Conservation (phyloP, 2,329 filamentous ascomycete genomes). For the Alternaria brassicae region DNA sequence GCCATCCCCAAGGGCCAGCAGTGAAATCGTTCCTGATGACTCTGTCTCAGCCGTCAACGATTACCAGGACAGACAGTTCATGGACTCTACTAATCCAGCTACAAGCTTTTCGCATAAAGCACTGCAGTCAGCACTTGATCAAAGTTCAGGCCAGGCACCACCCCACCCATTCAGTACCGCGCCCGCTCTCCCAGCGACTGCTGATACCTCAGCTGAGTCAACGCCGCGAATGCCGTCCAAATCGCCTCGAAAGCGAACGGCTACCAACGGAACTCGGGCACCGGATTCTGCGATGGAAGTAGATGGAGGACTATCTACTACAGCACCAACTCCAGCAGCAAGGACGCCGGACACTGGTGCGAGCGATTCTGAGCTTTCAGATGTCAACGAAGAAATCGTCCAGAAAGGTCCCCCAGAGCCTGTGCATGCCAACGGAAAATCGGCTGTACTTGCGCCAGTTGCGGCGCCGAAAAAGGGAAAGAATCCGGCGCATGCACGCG, state of each 20-base stretch:
- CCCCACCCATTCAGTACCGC: constrained; percentile 40
- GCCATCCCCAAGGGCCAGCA: constrained; percentile 34
- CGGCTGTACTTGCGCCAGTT: constrained; percentile 20
- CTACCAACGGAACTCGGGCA: constrained; percentile 29
- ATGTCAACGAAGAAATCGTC: constrained; percentile 50
- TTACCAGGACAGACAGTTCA: constrained; percentile 21
- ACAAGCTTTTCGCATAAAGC: constrained; percentile 31
- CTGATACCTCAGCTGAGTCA: constrained; percentile 34
- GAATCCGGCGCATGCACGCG: constrained; percentile 32
- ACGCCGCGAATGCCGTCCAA: constrained; percentile 39
- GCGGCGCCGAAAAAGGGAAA: constrained; percentile 38
- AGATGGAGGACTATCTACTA: constrained; percentile 35
- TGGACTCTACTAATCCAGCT: constrained; percentile 5
- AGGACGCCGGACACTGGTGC: constrained; percentile 39
- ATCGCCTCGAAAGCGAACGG: constrained; percentile 41
- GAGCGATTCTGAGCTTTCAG: constrained; percentile 48
- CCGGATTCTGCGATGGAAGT: constrained; percentile 29
- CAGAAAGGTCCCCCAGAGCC: constrained; percentile 45
- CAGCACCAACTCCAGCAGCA: constrained; percentile 35
- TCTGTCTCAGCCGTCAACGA: constrained; percentile 32
- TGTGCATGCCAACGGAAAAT: constrained; percentile 34
- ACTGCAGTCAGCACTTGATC: constrained; percentile 24
- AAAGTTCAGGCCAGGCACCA: constrained; percentile 18
- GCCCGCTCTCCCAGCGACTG: constrained; percentile 33
- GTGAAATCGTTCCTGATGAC: constrained; percentile 35